Evolutionary conservation across 305 asterid genomes (phyloP).

Genomic region (Rubia balearica): DNA sequence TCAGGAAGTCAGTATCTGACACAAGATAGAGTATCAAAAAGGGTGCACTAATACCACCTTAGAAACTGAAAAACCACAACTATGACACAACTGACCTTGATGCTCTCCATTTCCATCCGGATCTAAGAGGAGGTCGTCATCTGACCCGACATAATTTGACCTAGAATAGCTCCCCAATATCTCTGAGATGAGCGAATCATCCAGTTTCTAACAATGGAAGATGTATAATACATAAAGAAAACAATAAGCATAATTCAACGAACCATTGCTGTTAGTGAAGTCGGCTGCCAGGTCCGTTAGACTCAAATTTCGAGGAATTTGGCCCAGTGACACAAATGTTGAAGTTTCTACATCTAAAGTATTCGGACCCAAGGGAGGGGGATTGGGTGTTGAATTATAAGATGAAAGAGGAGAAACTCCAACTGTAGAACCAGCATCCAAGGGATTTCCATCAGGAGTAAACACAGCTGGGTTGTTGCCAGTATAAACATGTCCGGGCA

Average conservation of each 20-base stretch:
- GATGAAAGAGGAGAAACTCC: slow-evolving; percentile 60
- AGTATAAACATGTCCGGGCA: slow-evolving; percentile 40
- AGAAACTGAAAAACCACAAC: slow-evolving; percentile 6
- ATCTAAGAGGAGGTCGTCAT: slow-evolving; percentile 42
- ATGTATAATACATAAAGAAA: background rate
- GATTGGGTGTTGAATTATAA: slow-evolving; percentile 39
- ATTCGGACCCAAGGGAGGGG: slow-evolving; percentile 40
- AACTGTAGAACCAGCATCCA: slow-evolving; percentile 40
- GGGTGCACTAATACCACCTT: slow-evolving; percentile 2
- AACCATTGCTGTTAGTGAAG: slow-evolving; percentile 68
- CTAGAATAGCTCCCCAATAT: slow-evolving; percentile 61
- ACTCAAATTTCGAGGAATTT: slow-evolving; percentile 77
- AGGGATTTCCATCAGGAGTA: slow-evolving; percentile 43
- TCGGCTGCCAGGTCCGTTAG: slow-evolving; percentile 73
- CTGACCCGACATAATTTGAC: slow-evolving; percentile 61
- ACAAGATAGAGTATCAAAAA: slow-evolving; percentile 32
- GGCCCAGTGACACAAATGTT: slow-evolving; percentile 62
- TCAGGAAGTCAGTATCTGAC: slow-evolving; percentile 41
- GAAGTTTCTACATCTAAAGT: slow-evolving; percentile 44
- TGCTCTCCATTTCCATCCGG: slow-evolving; percentile 41
- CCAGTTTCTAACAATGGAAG: background rate
- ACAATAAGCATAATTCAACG: slow-evolving; percentile 16
- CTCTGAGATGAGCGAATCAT: slow-evolving; percentile 39
- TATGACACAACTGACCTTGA: slow-evolving; percentile 37
- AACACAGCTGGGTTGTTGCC: slow-evolving; percentile 43